Evolutionary conservation across 208 protist species (phyloP).

Genomic region (Leishmania turanica): DNA sequence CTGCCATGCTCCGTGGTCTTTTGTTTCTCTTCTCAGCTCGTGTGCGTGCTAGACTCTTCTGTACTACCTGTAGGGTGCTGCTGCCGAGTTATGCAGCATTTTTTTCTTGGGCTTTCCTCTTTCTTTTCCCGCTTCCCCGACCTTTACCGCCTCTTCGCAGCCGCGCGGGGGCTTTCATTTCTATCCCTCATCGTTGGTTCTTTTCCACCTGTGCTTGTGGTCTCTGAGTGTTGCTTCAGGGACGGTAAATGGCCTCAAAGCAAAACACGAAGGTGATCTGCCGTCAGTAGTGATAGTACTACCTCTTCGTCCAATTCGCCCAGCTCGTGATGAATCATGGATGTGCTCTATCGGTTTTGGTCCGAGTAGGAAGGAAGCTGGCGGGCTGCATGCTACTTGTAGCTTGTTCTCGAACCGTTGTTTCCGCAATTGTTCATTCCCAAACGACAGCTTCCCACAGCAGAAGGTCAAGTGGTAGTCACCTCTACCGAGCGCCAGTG

Average conservation of each 20-base stretch:
- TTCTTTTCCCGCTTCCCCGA: background rate
- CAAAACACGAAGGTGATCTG: background rate
- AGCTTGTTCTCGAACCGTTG: background rate
- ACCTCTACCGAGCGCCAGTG: background rate
- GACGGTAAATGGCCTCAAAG: background rate
- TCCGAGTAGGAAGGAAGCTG: background rate
- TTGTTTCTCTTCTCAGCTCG: background rate
- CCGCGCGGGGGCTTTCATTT: background rate
- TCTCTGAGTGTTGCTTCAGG: background rate
- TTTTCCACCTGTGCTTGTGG: background rate
- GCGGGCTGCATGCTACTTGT: background rate
- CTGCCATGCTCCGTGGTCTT: background rate
- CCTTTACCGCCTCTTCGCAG: background rate
- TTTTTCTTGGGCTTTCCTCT: background rate
- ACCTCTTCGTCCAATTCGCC: background rate
- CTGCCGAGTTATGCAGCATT: background rate
- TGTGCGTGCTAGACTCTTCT: background rate
- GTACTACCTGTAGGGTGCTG: background rate
- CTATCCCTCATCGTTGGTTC: background rate
- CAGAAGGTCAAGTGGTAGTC: background rate
- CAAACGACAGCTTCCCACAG: background rate
- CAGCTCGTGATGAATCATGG: background rate
- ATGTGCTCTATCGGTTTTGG: background rate
- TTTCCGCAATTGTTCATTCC: background rate
- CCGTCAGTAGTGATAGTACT: background rate